Percentiles rank a stretch among this genome's conserved stretches.
These are phyloP conservation scores for Alternaria triticimaculans DNA, from an alignment of 2,329 filamentous ascomycete genomes.

Conservation along the genomic window DNA sequence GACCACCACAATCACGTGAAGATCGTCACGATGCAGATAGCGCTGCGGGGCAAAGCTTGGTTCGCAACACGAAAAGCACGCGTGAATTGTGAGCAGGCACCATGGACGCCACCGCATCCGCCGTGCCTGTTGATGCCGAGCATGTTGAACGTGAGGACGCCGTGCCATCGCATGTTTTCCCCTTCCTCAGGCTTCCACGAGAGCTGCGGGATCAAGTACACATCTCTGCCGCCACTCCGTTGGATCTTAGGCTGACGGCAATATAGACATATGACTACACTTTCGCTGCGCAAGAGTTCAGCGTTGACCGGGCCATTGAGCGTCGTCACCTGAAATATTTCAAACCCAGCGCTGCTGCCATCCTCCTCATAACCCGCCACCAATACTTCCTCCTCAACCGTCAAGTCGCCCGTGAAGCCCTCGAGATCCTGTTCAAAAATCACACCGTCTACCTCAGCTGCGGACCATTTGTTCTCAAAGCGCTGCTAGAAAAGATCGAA, in stretches of 20 bases:
- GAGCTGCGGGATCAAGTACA: constrained; percentile 48
- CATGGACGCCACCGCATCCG: constrained; percentile 14
- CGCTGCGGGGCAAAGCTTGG: constrained; percentile 20
- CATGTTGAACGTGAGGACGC: constrained; percentile 5
- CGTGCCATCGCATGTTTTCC: constrained; percentile 19
- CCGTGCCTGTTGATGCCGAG: not conserved
- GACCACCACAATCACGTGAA: constrained; percentile 16
- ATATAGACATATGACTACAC: constrained; percentile 42
- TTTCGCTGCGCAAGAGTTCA: constrained; percentile 30
- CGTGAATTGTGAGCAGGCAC: constrained; percentile 19
- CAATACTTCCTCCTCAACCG: constrained; percentile 44
- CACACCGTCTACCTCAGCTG: constrained; percentile 45
- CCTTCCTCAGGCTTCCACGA: constrained; percentile 43
- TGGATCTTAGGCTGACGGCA: not conserved
- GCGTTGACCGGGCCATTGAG: constrained; percentile 40
- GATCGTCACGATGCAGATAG: constrained; percentile 8
- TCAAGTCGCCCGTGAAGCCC: constrained; percentile 44
- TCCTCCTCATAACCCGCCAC: constrained; percentile 44
- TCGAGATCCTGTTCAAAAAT: constrained; percentile 43
- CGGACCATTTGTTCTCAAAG: constrained; percentile 45
- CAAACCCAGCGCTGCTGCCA: constrained; percentile 36
- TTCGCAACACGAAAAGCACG: constrained; percentile 24
- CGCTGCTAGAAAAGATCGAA: constrained; percentile 37
- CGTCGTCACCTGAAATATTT: constrained; percentile 44
- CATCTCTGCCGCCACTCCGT: not conserved